Percentiles rank a stretch among this genome's conserved stretches.
These are phyloP conservation scores for Turnera subulata DNA, from an alignment of 345 rosid genomes.

Conservation along the genomic window DNA sequence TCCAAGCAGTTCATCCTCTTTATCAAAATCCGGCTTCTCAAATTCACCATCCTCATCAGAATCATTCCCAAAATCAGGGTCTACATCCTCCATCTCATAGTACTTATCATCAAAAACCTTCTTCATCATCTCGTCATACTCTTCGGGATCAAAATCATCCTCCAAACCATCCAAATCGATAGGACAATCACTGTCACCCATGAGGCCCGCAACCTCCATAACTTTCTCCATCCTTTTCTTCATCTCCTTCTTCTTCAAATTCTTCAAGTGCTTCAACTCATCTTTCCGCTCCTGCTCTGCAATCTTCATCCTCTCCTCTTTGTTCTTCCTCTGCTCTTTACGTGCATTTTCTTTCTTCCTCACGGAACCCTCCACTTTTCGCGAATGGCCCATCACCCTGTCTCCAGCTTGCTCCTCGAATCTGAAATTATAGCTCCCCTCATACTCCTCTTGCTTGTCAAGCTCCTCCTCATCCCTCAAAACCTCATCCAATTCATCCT, in stretches of 20 bases:
- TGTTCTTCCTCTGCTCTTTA: slow-evolving; percentile 66
- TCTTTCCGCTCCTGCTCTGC: slow-evolving; percentile 73
- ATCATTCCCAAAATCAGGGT: slow-evolving; percentile 41
- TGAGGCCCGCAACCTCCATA: slow-evolving; percentile 64
- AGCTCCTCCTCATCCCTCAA: slow-evolving; percentile 52
- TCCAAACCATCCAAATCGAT: slow-evolving; percentile 45
- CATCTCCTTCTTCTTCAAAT: slow-evolving; percentile 83
- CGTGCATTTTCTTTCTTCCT: slow-evolving; percentile 73
- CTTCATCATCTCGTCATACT: slow-evolving; percentile 80
- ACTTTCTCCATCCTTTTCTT: slow-evolving; percentile 68
- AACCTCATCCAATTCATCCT: slow-evolving; percentile 45
- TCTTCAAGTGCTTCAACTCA: slow-evolving; percentile 83
- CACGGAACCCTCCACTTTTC: slow-evolving; percentile 73
- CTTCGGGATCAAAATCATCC: slow-evolving; percentile 75
- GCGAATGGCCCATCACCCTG: slow-evolving; percentile 61
- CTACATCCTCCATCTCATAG: slow-evolving; percentile 57
- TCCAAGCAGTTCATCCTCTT: slow-evolving; percentile 85
- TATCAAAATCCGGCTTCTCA: slow-evolving; percentile 76
- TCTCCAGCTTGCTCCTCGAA: slow-evolving; percentile 69
- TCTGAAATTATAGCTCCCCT: slow-evolving; percentile 41
- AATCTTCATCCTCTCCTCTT: slow-evolving; percentile 60
- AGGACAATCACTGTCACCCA: slow-evolving; percentile 35
- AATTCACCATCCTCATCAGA: slow-evolving; percentile 37
- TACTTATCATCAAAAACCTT: slow-evolving; percentile 55
- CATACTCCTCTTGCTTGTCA: slow-evolving; percentile 58